Percentiles rank a stretch among this genome's conserved stretches.
These are phyloP conservation scores for Mrakia frigida DNA, from an alignment of 768 basidiomycete species.

Conservation along the genomic window DNA sequence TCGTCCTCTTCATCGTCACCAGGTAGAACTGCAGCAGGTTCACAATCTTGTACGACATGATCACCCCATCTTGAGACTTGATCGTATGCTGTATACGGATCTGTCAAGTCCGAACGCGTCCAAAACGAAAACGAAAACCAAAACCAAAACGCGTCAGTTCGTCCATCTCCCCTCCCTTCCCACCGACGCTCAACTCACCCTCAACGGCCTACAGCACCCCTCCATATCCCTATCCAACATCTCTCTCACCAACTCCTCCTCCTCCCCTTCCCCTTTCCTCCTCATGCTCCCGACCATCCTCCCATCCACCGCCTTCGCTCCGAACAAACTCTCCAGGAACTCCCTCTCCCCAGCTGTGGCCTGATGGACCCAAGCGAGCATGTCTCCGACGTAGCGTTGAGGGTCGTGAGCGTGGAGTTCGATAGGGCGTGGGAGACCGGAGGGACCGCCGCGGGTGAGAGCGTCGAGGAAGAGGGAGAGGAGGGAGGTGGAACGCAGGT, in stretches of 20 bases:
- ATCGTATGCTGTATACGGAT: conserved; percentile 89
- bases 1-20: conserved; percentile 84
- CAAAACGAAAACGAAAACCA: not conserved
- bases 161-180: not conserved
- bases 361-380: conserved; percentile 98
- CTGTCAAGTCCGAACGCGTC: conserved; percentile 45
- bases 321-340: conserved; percentile 83
- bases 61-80: conserved; percentile 85
- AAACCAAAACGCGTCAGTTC: not conserved
- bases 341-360: conserved; percentile 91
- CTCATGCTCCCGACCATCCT: conserved; percentile 66
- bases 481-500: conserved; percentile 74
- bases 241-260: conserved; percentile 72
- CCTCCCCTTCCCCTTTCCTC: conserved; percentile 49
- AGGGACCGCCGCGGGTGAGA: conserved; percentile 78
- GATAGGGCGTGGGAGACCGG: conserved; percentile 69
- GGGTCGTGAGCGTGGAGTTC: conserved; percentile 98
- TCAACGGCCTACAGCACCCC: conserved; percentile 81
- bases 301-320: conserved; percentile 57
- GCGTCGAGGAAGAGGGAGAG: conserved; percentile 79
- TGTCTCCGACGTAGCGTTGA: conserved; percentile 91
- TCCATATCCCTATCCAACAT: conserved; percentile 75
- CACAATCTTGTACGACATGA: conserved; percentile 84
- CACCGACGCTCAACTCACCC: conserved; percentile 50
- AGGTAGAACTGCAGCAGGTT: conserved; percentile 94